phyloP scores from a whole-genome alignment of 2,329 filamentous ascomycete species.

The Ilyonectria sp. region DNA sequence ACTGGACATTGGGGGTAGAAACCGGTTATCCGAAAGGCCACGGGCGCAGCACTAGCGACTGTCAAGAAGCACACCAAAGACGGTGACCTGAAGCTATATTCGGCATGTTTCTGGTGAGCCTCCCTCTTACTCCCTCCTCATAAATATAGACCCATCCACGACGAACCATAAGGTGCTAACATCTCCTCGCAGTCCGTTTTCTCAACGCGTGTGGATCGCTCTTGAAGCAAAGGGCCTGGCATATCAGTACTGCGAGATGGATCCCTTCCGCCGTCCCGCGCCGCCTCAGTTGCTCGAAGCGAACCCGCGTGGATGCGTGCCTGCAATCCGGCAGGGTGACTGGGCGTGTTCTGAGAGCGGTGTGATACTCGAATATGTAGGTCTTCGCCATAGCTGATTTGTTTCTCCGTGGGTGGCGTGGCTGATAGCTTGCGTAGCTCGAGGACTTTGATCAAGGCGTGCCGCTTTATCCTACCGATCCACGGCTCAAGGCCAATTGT shows the following conservation, averaged over 20 bases:
- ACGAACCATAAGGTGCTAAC: conserved; percentile 17
- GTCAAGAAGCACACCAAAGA: conserved; percentile 80
- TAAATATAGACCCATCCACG: background rate
- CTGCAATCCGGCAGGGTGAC: conserved; percentile 82
- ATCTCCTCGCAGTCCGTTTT: conserved; percentile 75
- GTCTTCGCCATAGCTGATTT: conserved; percentile 40
- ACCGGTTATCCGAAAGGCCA: conserved; percentile 79
- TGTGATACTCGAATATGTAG: conserved; percentile 87
- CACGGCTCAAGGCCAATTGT: conserved; percentile 80
- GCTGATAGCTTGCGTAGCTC: conserved; percentile 60
- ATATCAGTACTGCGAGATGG: conserved; percentile 90
- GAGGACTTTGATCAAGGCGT: conserved; percentile 78
- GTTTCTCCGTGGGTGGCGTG: background rate
- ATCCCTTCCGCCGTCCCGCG: conserved; percentile 80
- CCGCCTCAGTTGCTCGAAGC: conserved; percentile 75
- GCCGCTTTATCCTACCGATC: conserved; percentile 74
- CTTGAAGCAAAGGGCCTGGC: conserved; percentile 83
- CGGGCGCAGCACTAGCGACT: conserved; percentile 78
- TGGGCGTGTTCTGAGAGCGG: conserved; percentile 89
- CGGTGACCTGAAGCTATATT: conserved; percentile 81
- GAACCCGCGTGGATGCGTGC: conserved; percentile 83
- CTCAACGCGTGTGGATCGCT: conserved; percentile 91
- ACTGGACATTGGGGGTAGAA: conserved; percentile 66
- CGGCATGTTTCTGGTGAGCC: conserved; percentile 84
- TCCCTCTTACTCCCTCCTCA: too few species aligned